Percentiles rank a stretch among this genome's conserved stretches.
Conservation (phyloP, 2,329 filamentous ascomycete species). For the Cyphellophora europaea region DNA sequence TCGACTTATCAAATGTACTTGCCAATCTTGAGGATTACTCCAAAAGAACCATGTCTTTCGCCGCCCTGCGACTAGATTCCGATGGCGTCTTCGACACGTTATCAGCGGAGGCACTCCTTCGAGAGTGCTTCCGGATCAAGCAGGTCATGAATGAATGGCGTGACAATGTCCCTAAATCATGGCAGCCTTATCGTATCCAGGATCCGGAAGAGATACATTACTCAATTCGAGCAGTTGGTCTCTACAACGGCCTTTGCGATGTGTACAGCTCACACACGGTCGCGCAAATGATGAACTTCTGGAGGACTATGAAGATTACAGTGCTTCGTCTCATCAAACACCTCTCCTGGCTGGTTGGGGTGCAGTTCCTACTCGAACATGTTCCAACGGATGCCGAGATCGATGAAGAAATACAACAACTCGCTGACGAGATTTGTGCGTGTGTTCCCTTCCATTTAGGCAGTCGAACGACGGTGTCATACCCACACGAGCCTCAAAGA, state of each 20-base stretch:
- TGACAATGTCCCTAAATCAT: constrained; percentile 8
- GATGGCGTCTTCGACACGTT: neutral
- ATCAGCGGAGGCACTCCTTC: neutral
- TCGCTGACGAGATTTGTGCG: constrained; percentile 18
- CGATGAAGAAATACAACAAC: constrained; percentile 11
- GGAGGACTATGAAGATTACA: constrained; percentile 8
- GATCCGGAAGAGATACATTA: constrained; percentile 9
- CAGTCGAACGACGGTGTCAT: constrained; percentile 12
- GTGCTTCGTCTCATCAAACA: constrained; percentile 9
- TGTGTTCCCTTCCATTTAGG: constrained; percentile 20
- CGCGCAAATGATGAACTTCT: constrained; percentile 10
- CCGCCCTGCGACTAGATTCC: neutral
- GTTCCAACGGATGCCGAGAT: constrained; percentile 4
- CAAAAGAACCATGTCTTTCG: neutral
- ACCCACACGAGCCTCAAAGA: constrained; percentile 9
- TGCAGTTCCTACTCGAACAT: constrained; percentile 5
- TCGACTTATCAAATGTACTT: constrained; percentile 7
- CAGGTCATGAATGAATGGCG: constrained; percentile 7
- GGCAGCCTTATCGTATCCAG: constrained; percentile 8
- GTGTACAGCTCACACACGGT: constrained; percentile 13
- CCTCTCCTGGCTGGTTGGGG: constrained; percentile 3
- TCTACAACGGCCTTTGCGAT: constrained; percentile 11
- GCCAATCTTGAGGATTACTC: neutral
- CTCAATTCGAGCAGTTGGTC: constrained; percentile 11
- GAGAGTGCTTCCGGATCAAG: neutral